phyloP scores from a whole-genome alignment of 306 rosid species.

The Pyrus bretschneideri region DNA sequence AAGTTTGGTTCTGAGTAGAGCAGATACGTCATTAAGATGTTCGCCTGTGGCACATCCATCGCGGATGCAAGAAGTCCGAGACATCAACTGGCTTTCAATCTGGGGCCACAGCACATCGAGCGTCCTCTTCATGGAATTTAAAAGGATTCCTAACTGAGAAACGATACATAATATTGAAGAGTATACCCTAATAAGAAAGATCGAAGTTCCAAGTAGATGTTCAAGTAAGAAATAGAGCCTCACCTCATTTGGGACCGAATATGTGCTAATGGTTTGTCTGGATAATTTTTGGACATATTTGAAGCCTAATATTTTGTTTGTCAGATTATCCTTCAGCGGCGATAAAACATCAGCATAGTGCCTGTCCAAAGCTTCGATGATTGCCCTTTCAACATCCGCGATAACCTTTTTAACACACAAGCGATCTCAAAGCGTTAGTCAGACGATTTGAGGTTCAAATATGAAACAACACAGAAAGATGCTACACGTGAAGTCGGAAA shows the following conservation, averaged over 20 bases:
- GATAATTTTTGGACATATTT: conserved; percentile 31
- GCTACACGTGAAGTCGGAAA: neutral
- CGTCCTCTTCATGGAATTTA: conserved; percentile 28
- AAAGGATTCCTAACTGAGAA: conserved; percentile 22
- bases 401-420: conserved; percentile 7
- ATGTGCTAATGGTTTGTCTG: conserved; percentile 10
- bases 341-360: conserved; percentile 22
- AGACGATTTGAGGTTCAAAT: neutral
- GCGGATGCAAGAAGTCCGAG: conserved; percentile 18
- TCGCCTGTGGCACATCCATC: conserved; percentile 16
- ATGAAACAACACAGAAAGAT: neutral
- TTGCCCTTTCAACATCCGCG: conserved; percentile 31
- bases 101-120: conserved; percentile 27
- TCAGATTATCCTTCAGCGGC: conserved; percentile 22
- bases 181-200: neutral
- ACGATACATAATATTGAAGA: neutral
- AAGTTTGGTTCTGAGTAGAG: conserved; percentile 21
- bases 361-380: conserved; percentile 24
- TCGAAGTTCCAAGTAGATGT: neutral
- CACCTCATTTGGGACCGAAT: conserved; percentile 28
- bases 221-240: neutral
- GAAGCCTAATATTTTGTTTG: conserved; percentile 27
- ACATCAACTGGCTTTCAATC: conserved; percentile 22
- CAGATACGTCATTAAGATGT: conserved; percentile 16
- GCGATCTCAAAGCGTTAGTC: neutral